These are phyloP conservation scores for Trifolium fragiferum DNA, from an alignment of 306 rosid species.

Conservation along the genomic window DNA sequence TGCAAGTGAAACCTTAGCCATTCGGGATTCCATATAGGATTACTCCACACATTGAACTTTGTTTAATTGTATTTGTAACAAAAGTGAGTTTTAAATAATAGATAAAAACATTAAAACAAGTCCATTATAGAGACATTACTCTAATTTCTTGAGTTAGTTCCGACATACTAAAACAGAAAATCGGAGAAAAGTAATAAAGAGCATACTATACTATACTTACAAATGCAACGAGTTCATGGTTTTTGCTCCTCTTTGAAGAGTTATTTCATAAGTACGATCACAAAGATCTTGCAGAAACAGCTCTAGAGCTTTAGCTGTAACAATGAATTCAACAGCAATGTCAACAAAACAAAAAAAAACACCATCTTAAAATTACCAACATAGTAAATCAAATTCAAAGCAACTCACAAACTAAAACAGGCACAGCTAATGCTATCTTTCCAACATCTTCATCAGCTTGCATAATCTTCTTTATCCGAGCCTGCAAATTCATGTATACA, in stretches of 20 bases:
- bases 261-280: constrained; percentile 94
- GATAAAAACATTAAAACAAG: constrained; percentile 4
- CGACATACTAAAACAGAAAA: not conserved
- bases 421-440: constrained; percentile 94
- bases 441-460: constrained; percentile 99
- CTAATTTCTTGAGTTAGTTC: constrained; percentile 30
- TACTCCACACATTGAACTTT: not conserved
- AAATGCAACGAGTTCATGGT: constrained; percentile 95
- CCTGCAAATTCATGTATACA: constrained; percentile 56
- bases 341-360: constrained; percentile 36
- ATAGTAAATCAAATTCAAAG: constrained; percentile 34
- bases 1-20: constrained; percentile 5
- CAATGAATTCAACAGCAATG: constrained; percentile 38
- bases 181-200: constrained; percentile 8
- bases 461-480: constrained; percentile 98
- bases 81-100: not conserved
- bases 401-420: constrained; percentile 96
- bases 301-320: constrained; percentile 95
- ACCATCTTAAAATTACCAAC: constrained; percentile 27
- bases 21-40: not conserved
- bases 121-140: not conserved
- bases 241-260: constrained; percentile 98
- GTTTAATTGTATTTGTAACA: not conserved
- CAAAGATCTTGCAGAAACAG: constrained; percentile 98
- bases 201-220: constrained; percentile 59